phyloP scores from a whole-genome alignment of 2,329 filamentous ascomycete genomes.

The Diplodia scrobiculata region DNA sequence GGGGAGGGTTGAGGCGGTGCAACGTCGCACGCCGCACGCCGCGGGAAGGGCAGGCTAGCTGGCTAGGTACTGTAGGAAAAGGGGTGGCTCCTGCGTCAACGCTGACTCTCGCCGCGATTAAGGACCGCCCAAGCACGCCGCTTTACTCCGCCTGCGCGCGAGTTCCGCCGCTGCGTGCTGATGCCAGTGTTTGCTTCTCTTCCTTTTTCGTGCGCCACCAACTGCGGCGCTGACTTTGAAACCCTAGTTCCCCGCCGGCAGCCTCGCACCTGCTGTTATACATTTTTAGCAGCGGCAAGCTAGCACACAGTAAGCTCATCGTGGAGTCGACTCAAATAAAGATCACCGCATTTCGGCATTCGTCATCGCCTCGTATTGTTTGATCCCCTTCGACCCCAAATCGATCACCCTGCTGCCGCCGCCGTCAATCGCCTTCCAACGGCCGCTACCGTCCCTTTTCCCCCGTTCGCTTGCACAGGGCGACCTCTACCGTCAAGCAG shows the following conservation, averaged over 20 bases:
- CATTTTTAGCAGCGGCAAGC: neutral
- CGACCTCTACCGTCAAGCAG: too few species aligned
- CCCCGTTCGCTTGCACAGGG: too few species aligned
- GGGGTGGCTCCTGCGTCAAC: conserved; percentile 5
- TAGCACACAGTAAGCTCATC: neutral
- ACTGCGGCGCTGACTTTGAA: neutral
- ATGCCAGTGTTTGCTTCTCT: neutral
- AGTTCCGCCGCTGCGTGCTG: neutral
- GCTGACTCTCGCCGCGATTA: conserved; percentile 1
- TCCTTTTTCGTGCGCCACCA: neutral
- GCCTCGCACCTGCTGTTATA: neutral
- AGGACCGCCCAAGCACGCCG: conserved; percentile 4
- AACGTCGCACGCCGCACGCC: neutral
- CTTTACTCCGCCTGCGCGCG: neutral
- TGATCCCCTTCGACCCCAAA: neutral
- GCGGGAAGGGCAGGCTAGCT: too few species aligned
- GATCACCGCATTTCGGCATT: conserved; percentile 3
- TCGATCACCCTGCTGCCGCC: neutral
- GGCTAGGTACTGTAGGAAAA: neutral
- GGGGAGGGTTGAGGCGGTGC: neutral
- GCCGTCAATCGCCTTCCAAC: neutral
- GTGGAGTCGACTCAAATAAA: neutral
- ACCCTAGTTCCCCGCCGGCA: neutral
- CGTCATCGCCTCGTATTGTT: conserved; percentile 1
- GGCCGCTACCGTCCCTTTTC: neutral